Percentiles rank a stretch among this genome's conserved stretches.
These are phyloP conservation scores for Ustilago hordei DNA, from an alignment of 1,284 basidiomycete genomes.

Conservation along the genomic window DNA sequence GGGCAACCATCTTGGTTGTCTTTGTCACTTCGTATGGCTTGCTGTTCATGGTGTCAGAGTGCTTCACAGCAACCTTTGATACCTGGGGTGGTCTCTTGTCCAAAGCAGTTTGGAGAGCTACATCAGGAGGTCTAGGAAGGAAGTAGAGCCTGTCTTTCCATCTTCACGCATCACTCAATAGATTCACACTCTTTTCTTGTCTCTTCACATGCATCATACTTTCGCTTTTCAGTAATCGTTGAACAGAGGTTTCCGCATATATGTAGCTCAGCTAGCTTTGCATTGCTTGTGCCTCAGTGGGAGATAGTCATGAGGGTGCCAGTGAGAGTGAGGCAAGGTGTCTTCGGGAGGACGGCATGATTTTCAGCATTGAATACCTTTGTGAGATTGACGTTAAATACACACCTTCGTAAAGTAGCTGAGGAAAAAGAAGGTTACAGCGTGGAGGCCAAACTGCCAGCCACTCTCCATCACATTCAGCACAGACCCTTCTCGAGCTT, in stretches of 20 bases:
- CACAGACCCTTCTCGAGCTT: constrained; percentile 17
- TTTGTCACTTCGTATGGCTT: constrained; percentile 54
- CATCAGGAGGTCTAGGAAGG: constrained; percentile 55
- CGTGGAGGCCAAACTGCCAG: constrained; percentile 15
- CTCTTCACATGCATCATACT: constrained; percentile 1
- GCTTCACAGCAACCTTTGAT: constrained; percentile 62
- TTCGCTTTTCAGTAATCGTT: constrained; percentile 1
- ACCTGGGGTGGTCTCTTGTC: constrained; percentile 57
- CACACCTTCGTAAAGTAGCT: no score
- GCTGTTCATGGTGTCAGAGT: constrained; percentile 50
- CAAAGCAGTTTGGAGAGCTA: constrained; percentile 57
- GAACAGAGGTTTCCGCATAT: neutral
- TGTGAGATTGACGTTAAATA: constrained; percentile 5
- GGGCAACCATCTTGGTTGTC: constrained; percentile 58
- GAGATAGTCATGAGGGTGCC: no score
- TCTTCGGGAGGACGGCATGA: neutral
- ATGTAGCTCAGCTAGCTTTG: neutral
- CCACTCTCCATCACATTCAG: neutral
- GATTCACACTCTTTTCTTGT: constrained; percentile 6
- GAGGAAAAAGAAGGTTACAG: neutral
- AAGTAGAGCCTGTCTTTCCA: constrained; percentile 8
- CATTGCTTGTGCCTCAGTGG: neutral
- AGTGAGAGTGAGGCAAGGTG: neutral
- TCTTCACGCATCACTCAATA: neutral
- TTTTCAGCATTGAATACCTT: neutral